Evolutionary conservation across 2,329 filamentous ascomycete genomes (phyloP).

Genomic region (Neurospora crassa): DNA sequence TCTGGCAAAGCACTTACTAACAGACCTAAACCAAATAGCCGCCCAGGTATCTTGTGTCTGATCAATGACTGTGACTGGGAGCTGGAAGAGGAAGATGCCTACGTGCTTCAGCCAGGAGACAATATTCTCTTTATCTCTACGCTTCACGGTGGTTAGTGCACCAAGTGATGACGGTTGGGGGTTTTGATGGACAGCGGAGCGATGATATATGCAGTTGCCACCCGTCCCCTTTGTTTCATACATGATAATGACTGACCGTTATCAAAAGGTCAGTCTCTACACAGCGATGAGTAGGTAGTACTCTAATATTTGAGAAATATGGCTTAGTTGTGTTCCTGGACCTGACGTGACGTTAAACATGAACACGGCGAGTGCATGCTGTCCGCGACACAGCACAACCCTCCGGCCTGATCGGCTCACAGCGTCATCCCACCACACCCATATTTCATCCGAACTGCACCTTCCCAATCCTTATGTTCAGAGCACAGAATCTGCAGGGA

Average conservation of each 20-base stretch:
- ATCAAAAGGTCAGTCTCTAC: neutral
- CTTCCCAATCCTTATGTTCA: neutral
- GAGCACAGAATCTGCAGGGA: neutral
- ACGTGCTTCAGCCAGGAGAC: slow-evolving; percentile 72
- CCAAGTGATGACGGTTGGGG: neutral
- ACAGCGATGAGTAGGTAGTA: neutral
- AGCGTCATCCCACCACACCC: neutral
- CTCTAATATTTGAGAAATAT: neutral
- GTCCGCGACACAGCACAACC: neutral
- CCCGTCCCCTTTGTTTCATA: slow-evolving; percentile 4
- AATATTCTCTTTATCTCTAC: slow-evolving; percentile 95
- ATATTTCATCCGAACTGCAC: neutral
- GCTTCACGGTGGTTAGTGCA: slow-evolving; percentile 71
- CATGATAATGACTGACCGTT: neutral
- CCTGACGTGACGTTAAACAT: neutral
- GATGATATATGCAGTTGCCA: neutral
- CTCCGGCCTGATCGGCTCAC: neutral
- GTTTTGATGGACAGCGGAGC: neutral
- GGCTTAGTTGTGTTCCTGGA: neutral
- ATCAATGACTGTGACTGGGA: slow-evolving; percentile 99
- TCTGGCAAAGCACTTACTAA: slow-evolving; percentile 8
- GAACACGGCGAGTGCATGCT: neutral
- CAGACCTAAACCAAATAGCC: slow-evolving; percentile 40
- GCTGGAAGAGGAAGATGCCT: slow-evolving; percentile 86
- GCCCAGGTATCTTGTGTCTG: slow-evolving; percentile 88